Evolutionary conservation across 305 asterid species (phyloP), one percentile per base, ranked within the genome.

Genomic region (Solanum hybrid): DNA sequence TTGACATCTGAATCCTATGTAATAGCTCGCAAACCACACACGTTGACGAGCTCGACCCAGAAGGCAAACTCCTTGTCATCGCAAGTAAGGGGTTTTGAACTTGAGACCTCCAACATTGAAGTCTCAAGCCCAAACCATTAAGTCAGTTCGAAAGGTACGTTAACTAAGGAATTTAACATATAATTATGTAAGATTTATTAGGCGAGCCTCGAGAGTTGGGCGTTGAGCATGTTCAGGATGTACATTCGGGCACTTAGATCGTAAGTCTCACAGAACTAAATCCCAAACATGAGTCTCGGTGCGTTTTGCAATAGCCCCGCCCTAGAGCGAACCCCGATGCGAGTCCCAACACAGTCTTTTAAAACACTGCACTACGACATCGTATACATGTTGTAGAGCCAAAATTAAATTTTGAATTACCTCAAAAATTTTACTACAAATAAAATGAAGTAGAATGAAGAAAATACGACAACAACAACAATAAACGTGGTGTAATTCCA

Each of bases 321-420:
- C 10, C 0, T 1, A 60, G 1, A 0, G 5, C 1, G 0, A 56
- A 17, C n/a, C 10, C 0, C 1, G n/a, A 56, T 1, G 1, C 5
- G 26, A 60, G 24, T 60, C 11, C 11, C 71, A 60, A 60, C 24
- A 20, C 10, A 3, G 1, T 20, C 69, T 56, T 60, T 60, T 60
- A 7, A 60, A 60, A 60, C 24, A 60, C 5, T 60, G 24, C 34
- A 40, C 0, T 6, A 37, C 64, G n/a, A 79, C 1, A 34, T n/a
- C n/a, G 34, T 4, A 12, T 22, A 6, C 11, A 0, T 3, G 29
- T 40, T 37, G 13, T 24, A 38, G 86, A 38, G 66, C 37, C 86
- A 42, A 42, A 27, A 72, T 11, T 10, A 71, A 26, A 24, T 38
- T 79, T 37, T 17, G 20, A 36, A 79, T 36, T 11, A n/a, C 6